Conservation (phyloP, 495 filamentous ascomycete genomes). For the Lasiosphaeria ovina region DNA sequence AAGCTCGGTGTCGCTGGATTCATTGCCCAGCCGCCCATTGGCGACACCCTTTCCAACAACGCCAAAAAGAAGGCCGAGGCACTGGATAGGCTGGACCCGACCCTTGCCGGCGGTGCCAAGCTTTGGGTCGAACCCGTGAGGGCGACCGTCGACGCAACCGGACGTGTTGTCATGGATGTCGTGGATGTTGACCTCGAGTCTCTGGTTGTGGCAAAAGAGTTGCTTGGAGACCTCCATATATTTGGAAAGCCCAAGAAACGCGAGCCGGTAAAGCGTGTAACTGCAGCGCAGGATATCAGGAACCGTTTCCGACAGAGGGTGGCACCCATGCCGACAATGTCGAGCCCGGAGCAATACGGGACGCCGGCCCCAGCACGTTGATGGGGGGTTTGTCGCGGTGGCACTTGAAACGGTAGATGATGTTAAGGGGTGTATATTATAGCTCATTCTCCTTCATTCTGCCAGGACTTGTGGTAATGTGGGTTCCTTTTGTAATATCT, state of each 20-base stretch:
- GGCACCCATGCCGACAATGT: too few species aligned
- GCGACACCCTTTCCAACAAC: constrained; percentile 30
- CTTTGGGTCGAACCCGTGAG: constrained; percentile 56
- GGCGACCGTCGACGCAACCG: constrained; percentile 59
- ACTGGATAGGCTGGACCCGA: constrained; percentile 54
- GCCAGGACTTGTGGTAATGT: too few species aligned
- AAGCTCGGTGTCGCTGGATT: constrained; percentile 52
- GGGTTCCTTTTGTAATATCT: too few species aligned
- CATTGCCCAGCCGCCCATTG: constrained; percentile 31
- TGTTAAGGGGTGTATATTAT: too few species aligned
- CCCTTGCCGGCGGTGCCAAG: constrained; percentile 64
- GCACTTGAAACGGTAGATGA: too few species aligned
- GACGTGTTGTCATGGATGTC: constrained; percentile 54
- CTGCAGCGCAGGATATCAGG: too few species aligned
- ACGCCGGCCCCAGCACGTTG: too few species aligned
- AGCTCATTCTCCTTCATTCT: too few species aligned
- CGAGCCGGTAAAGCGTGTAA: constrained; percentile 1
- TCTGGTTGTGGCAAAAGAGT: constrained; percentile 52
- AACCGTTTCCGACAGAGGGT: too few species aligned
- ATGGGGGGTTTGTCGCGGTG: too few species aligned
- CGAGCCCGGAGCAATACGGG: too few species aligned
- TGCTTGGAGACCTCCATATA: constrained; percentile 35
- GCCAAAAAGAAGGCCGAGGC: constrained; percentile 26
- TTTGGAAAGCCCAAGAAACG: constrained; percentile 16
- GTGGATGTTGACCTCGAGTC: constrained; percentile 43